Percentiles rank a stretch among this genome's conserved stretches.
phyloP scores from a whole-genome alignment of 495 filamentous ascomycete genomes.

The Baudoinia panamericana region DNA sequence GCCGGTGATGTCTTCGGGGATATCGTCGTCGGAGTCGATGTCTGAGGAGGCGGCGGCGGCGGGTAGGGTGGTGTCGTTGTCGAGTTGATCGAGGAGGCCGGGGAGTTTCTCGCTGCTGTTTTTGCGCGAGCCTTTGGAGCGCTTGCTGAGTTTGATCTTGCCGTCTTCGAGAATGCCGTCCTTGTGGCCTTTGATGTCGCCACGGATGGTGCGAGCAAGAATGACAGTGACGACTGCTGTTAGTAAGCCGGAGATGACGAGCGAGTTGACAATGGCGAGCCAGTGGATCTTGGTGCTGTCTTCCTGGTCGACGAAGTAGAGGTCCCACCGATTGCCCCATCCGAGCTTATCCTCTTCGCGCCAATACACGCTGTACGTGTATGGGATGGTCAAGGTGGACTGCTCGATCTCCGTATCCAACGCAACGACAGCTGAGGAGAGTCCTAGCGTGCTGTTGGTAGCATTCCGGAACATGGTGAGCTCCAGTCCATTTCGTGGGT shows the following conservation, averaged over 20 bases:
- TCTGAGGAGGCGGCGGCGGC: conserved; percentile 49
- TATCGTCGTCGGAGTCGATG: conserved; percentile 59
- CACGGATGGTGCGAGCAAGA: conserved; percentile 64
- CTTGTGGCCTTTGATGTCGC: conserved; percentile 64
- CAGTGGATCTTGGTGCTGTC: conserved; percentile 79
- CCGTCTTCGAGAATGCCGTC: conserved; percentile 55
- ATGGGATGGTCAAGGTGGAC: conserved; percentile 63
- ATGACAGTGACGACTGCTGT: conserved; percentile 80
- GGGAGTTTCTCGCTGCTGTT: conserved; percentile 42
- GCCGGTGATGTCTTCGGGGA: conserved; percentile 68
- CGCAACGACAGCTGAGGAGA: conserved; percentile 40
- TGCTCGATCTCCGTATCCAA: conserved; percentile 36
- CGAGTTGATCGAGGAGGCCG: conserved; percentile 54
- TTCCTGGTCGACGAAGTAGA: conserved; percentile 87
- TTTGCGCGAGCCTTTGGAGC: conserved; percentile 33
- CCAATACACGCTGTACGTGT: conserved; percentile 89
- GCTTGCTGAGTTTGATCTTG: conserved; percentile 42
- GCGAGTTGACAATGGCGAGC: conserved; percentile 83
- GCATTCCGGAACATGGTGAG: conserved; percentile 52
- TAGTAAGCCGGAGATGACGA: conserved; percentile 72
- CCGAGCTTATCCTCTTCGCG: conserved; percentile 71
- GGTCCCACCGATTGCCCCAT: conserved; percentile 80
- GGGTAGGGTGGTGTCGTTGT: conserved; percentile 41
- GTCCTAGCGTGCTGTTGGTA: conserved; percentile 41
- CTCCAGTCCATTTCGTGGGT: conserved; percentile 50